Evolutionary conservation across 2,329 filamentous ascomycete species (phyloP).

Genomic region (Paradendryphiella salina): DNA sequence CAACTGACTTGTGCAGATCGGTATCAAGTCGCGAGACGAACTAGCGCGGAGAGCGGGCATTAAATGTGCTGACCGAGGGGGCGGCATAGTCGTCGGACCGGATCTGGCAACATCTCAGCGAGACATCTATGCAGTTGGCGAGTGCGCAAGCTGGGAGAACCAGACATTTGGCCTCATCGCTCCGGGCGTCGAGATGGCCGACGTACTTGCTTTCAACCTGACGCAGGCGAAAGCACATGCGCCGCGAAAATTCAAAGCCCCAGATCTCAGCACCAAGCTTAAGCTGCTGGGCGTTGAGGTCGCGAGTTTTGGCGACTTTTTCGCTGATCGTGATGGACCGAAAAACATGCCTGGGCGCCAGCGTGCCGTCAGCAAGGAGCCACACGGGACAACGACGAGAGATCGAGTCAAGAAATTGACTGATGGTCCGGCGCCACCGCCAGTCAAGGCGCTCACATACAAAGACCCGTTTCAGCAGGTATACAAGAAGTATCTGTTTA

Average conservation of each 20-base stretch:
- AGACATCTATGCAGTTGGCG: slow-evolving; percentile 83
- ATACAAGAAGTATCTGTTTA: slow-evolving; percentile 94
- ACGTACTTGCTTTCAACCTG: slow-evolving; percentile 87
- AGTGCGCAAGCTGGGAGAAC: slow-evolving; percentile 86
- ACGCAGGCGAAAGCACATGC: slow-evolving; percentile 76
- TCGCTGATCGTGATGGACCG: slow-evolving; percentile 82
- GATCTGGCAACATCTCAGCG: slow-evolving; percentile 69
- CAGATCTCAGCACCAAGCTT: slow-evolving; percentile 87
- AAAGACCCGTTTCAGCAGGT: slow-evolving; percentile 85
- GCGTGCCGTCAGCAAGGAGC: slow-evolving; percentile 52
- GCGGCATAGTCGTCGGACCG: slow-evolving; percentile 72
- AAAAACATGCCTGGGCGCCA: slow-evolving; percentile 68
- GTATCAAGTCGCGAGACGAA: slow-evolving; percentile 79
- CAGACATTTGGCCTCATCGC: slow-evolving; percentile 89
- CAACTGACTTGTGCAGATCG: slow-evolving; percentile 59
- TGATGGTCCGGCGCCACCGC: slow-evolving; percentile 59
- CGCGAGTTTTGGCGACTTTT: slow-evolving; percentile 91
- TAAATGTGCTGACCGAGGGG: slow-evolving; percentile 70
- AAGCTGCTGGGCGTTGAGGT: slow-evolving; percentile 90
- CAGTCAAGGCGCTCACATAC: slow-evolving; percentile 83
- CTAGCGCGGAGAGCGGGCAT: slow-evolving; percentile 72
- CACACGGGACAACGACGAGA: slow-evolving; percentile 35
- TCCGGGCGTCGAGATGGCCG: slow-evolving; percentile 89
- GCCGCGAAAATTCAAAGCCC: slow-evolving; percentile 72
- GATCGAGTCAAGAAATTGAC: slow-evolving; percentile 58